Evolutionary conservation across 1,284 basidiomycete genomes (phyloP).

Genomic region (Ceratorhiza oryzae-sativae): DNA sequence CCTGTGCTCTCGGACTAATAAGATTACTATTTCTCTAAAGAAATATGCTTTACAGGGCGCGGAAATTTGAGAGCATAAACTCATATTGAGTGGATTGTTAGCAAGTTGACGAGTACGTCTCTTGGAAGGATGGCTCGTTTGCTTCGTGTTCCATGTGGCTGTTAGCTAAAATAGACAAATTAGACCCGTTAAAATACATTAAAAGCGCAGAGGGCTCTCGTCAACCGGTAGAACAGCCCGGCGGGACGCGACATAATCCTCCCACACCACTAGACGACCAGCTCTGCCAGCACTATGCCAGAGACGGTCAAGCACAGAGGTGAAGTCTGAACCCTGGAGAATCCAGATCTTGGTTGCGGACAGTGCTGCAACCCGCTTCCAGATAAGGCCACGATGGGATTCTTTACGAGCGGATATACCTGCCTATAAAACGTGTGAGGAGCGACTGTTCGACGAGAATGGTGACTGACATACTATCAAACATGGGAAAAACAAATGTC

Average conservation of each 20-base stretch:
- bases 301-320: slow-evolving; percentile 12
- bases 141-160: too few relatives aligned
- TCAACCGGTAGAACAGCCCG: slow-evolving; percentile 13
- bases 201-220: not conserved
- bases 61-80: too few relatives aligned
- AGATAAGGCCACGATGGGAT: not conserved
- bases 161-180: too few relatives aligned
- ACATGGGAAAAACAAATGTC: slow-evolving; percentile 24
- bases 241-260: slow-evolving; percentile 21
- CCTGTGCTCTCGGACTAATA: too few relatives aligned
- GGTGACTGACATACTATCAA: slow-evolving; percentile 2
- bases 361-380: not conserved
- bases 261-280: slow-evolving; percentile 7
- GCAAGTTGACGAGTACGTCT: too few relatives aligned
- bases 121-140: too few relatives aligned
- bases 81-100: too few relatives aligned
- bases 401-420: slow-evolving; percentile 18
- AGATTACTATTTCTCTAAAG: too few relatives aligned
- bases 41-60: too few relatives aligned
- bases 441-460: not conserved
- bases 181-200: too few relatives aligned
- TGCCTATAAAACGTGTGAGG: not conserved
- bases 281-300: slow-evolving; percentile 25
- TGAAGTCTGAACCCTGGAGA: slow-evolving; percentile 17
- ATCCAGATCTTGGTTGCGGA: slow-evolving; percentile 13